A percentile compares a stretch with the other conserved stretches of the same genome.
phyloP scores from a whole-genome alignment of 2,329 filamentous ascomycete genomes.

The Colletotrichum navitas region DNA sequence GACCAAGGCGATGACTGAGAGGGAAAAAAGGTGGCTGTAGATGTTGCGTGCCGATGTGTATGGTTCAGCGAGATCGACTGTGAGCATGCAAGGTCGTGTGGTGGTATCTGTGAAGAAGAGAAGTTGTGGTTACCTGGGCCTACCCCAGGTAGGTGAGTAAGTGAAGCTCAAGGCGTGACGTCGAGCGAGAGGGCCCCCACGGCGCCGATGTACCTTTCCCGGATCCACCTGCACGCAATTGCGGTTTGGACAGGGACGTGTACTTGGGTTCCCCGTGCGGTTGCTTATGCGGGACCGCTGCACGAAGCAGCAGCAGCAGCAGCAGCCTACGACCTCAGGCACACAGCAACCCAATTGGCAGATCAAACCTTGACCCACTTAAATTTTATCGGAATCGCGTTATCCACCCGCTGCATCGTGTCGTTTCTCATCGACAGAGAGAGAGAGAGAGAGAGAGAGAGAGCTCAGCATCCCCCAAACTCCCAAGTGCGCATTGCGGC shows the following conservation, averaged over 20 bases:
- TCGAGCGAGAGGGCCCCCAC: conserved; percentile 6
- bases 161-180: conserved; percentile 24
- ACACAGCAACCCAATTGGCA: background rate
- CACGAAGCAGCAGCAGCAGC: conserved; percentile 1
- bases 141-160: background rate
- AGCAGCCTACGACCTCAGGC: conserved; percentile 14
- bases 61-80: background rate
- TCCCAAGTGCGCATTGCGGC: background rate
- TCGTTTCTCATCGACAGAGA: background rate
- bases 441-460: too few relatives aligned
- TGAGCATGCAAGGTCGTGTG: background rate
- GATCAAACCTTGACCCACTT: background rate
- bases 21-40: background rate
- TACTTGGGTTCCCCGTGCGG: conserved; percentile 24
- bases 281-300: conserved; percentile 18
- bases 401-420: background rate
- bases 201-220: conserved; percentile 10
- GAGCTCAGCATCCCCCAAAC: background rate
- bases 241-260: conserved; percentile 1
- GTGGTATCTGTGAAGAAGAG: background rate
- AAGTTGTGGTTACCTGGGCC: background rate
- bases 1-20: background rate
- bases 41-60: background rate
- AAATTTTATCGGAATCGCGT: conserved; percentile 18
- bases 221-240: background rate